A percentile compares a stretch with the other conserved stretches of the same genome.
These are phyloP conservation scores for Musa acuminata DNA, from an alignment of 176 grass and related monocot genomes.

Conservation along the genomic window DNA sequence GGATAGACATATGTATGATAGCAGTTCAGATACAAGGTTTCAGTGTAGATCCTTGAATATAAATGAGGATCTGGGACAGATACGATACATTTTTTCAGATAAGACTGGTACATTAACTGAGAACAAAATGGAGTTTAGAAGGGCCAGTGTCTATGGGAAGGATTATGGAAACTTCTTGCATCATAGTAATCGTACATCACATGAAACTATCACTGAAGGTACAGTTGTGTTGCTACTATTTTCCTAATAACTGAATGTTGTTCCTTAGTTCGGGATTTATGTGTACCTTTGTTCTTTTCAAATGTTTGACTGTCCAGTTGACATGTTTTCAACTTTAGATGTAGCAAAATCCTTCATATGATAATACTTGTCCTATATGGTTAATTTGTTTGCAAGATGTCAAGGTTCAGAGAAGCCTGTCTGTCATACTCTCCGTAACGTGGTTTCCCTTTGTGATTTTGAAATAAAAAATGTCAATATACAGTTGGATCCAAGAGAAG, in stretches of 20 bases:
- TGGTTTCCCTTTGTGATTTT: not conserved
- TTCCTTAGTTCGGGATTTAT: slow-evolving; percentile 6
- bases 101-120: slow-evolving; percentile 97
- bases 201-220: slow-evolving; percentile 72
- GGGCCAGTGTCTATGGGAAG: slow-evolving; percentile 76
- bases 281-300: not conserved
- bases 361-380: not conserved
- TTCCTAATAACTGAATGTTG: not conserved
- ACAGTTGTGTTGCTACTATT: slow-evolving; percentile 37
- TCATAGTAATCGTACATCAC: slow-evolving; percentile 33
- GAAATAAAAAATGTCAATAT: not conserved
- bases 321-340: not conserved
- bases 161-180: slow-evolving; percentile 78
- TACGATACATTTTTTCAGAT: slow-evolving; percentile 94
- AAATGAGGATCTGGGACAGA: slow-evolving; percentile 95
- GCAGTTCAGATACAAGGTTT: slow-evolving; percentile 86
- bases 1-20: slow-evolving; percentile 87
- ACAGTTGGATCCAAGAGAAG: no score
- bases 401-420: not conserved
- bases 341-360: no score
- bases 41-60: slow-evolving; percentile 99
- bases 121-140: slow-evolving; percentile 96
- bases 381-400: not conserved
- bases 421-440: not conserved
- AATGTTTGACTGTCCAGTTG: not conserved